These are phyloP conservation scores for Stagonosporopsis rhizophila DNA, from an alignment of 2,329 filamentous ascomycete genomes.

Conservation along the genomic window DNA sequence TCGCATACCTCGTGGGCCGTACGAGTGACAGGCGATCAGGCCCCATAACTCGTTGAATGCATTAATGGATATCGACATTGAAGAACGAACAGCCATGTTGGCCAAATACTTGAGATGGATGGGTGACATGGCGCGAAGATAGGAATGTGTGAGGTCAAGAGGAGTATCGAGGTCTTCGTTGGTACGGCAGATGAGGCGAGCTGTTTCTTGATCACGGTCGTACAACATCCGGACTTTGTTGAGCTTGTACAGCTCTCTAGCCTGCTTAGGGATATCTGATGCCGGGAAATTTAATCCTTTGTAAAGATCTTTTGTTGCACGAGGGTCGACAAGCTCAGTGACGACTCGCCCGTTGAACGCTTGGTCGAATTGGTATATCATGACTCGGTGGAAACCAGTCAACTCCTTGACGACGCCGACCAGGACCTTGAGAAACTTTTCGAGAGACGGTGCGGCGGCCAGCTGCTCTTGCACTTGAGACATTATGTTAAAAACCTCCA, in stretches of 20 bases:
- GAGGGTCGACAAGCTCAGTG: conserved; percentile 82
- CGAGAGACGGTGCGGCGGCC: conserved; percentile 72
- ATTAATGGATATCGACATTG: conserved; percentile 93
- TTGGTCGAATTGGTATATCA: conserved; percentile 91
- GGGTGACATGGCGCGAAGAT: conserved; percentile 87
- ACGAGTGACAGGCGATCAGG: conserved; percentile 83
- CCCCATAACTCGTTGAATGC: conserved; percentile 88
- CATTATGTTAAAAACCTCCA: conserved; percentile 92
- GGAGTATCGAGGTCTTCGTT: conserved; percentile 75
- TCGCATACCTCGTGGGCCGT: conserved; percentile 80
- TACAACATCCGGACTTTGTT: conserved; percentile 90
- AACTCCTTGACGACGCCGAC: conserved; percentile 88
- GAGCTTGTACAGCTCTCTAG: conserved; percentile 84
- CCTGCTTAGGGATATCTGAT: conserved; percentile 84
- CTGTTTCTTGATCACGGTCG: conserved; percentile 80
- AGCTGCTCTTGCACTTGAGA: conserved; percentile 90
- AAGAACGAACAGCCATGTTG: conserved; percentile 91
- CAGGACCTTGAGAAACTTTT: conserved; percentile 78
- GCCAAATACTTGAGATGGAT: conserved; percentile 86
- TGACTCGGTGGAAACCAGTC: conserved; percentile 88
- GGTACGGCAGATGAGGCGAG: conserved; percentile 80
- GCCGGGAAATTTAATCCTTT: conserved; percentile 89
- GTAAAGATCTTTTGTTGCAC: conserved; percentile 81
- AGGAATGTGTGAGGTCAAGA: conserved; percentile 82
- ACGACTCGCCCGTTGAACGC: conserved; percentile 86